Evolutionary conservation across 2,329 filamentous ascomycete species (phyloP).

Genomic region (Annulohypoxylon truncatum): DNA sequence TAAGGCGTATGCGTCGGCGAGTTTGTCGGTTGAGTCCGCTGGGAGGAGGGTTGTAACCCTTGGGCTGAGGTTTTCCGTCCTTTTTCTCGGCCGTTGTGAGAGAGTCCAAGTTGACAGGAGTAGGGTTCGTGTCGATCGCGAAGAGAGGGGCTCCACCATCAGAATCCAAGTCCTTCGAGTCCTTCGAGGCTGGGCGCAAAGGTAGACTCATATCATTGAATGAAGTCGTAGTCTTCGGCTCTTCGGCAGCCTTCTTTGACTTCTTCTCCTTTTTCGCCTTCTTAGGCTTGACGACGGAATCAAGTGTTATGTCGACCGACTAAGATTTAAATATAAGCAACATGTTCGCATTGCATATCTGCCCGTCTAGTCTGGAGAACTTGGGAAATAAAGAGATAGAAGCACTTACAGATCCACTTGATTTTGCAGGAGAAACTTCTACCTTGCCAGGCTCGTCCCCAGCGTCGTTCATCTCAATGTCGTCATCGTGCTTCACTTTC

Average conservation of each 20-base stretch:
- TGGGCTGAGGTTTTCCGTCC: background rate
- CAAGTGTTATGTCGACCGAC: background rate
- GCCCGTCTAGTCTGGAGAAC: slow-evolving; percentile 7
- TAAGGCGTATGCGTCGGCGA: slow-evolving; percentile 47
- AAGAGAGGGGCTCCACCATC: slow-evolving; percentile 36
- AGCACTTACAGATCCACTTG: slow-evolving; percentile 25
- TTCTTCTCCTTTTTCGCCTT: slow-evolving; percentile 81
- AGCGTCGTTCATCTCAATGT: slow-evolving; percentile 10
- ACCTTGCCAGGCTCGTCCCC: slow-evolving; percentile 13
- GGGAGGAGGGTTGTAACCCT: slow-evolving; percentile 7
- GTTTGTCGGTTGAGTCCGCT: slow-evolving; percentile 43
- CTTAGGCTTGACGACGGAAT: slow-evolving; percentile 57
- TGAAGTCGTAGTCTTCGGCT: slow-evolving; percentile 5
- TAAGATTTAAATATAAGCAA: slow-evolving; percentile 11
- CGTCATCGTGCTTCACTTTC: slow-evolving; percentile 24
- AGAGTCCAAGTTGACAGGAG: slow-evolving; percentile 33
- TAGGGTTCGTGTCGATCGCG: slow-evolving; percentile 46
- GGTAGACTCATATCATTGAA: slow-evolving; percentile 10
- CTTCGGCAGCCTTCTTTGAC: slow-evolving; percentile 61
- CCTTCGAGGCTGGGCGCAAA: background rate
- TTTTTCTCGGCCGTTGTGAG: slow-evolving; percentile 10
- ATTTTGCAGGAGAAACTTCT: slow-evolving; percentile 13
- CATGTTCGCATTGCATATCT: slow-evolving; percentile 70
- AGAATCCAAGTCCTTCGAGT: slow-evolving; percentile 1
- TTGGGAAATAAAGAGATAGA: background rate